Percentiles rank a stretch among this genome's conserved stretches.
Conservation (phyloP, 495 filamentous ascomycete genomes). For the Tuber umbilicatum region DNA sequence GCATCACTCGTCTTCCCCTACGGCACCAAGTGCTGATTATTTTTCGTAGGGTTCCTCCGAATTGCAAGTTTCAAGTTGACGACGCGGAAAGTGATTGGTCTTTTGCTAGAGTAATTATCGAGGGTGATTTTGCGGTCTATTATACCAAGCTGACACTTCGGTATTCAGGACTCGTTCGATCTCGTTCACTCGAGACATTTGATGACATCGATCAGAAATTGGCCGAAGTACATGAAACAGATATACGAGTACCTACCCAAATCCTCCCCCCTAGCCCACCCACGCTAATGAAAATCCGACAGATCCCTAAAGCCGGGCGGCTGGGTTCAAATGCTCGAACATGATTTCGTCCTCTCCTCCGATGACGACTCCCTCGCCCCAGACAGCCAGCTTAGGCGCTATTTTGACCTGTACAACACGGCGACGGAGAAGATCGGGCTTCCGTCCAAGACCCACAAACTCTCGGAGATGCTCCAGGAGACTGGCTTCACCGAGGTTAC, state of each 20-base stretch:
- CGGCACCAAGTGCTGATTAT: background rate
- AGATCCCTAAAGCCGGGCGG: slow-evolving; percentile 16
- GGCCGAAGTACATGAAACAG: slow-evolving; percentile 17
- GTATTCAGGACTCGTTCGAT: slow-evolving; percentile 37
- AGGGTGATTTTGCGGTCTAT: background rate
- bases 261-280: background rate
- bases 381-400: background rate
- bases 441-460: background rate
- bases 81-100: slow-evolving; percentile 46
- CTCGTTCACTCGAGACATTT: slow-evolving; percentile 44
- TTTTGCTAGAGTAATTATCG: slow-evolving; percentile 33
- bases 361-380: slow-evolving; percentile 17
- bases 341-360: background rate
- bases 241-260: slow-evolving; percentile 41
- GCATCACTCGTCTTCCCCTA: background rate
- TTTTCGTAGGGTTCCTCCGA: slow-evolving; percentile 34
- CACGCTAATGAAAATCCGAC: background rate
- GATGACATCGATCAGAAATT: slow-evolving; percentile 20
- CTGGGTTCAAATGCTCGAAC: slow-evolving; percentile 15
- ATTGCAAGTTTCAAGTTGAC: slow-evolving; percentile 48
- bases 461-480: background rate
- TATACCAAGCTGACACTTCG: background rate
- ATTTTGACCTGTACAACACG: background rate
- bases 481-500: background rate
- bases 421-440: slow-evolving; percentile 4